Evolutionary conservation across 1,139 yeast species (phyloP).

Genomic region (Yamadazyma oceani): DNA sequence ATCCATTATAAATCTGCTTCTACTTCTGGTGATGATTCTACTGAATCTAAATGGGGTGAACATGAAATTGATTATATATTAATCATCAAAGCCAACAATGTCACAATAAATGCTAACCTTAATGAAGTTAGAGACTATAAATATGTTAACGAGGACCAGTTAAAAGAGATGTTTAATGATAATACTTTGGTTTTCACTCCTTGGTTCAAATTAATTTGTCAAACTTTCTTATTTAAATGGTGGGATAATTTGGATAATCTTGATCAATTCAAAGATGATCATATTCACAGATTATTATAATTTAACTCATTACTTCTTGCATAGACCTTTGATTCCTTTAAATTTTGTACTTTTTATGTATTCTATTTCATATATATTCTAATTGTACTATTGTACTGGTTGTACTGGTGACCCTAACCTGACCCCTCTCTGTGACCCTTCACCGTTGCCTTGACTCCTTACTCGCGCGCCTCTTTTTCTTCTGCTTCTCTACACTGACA

Average conservation of each 20-base stretch:
- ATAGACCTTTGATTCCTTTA: conserved; percentile 57
- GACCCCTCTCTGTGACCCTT: too few species aligned
- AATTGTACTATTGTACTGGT: too few species aligned
- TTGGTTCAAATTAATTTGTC: conserved; percentile 96
- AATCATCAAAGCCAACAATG: conserved; percentile 65
- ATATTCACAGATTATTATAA: conserved; percentile 41
- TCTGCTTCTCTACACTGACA: neutral
- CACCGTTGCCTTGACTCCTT: conserved; percentile 3
- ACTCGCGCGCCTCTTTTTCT: neutral
- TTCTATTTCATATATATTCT: neutral
- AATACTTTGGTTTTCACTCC: conserved; percentile 75
- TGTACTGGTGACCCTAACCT: too few species aligned
- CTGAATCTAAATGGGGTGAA: conserved; percentile 84
- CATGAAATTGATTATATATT: conserved; percentile 96
- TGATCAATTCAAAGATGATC: conserved; percentile 44
- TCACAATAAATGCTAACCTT: conserved; percentile 52
- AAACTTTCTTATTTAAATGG: conserved; percentile 88
- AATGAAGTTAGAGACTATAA: conserved; percentile 84
- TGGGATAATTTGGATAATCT: conserved; percentile 74
- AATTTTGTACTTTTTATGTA: conserved; percentile 33
- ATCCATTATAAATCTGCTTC: conserved; percentile 70
- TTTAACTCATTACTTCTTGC: conserved; percentile 39
- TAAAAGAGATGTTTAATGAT: conserved; percentile 76
- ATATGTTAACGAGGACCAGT: conserved; percentile 68
- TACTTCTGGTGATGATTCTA: conserved; percentile 60